These are phyloP conservation scores for Phlyctochytrium arcticum DNA, from an alignment of 192 early-diverging fungal species.

Conservation along the genomic window DNA sequence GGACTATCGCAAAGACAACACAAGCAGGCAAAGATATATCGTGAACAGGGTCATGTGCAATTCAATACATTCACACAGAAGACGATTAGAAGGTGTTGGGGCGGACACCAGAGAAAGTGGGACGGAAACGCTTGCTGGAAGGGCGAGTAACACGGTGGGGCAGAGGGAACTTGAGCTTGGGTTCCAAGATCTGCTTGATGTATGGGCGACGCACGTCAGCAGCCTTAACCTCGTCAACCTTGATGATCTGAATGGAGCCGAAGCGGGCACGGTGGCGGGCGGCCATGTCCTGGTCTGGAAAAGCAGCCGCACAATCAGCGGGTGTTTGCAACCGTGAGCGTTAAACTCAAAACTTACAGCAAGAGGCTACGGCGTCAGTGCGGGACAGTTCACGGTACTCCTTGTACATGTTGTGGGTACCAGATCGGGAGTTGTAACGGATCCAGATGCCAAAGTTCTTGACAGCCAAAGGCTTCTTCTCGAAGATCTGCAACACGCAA, in stretches of 20 bases:
- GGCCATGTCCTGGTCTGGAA: slow-evolving; percentile 97
- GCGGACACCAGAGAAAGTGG: slow-evolving; percentile 86
- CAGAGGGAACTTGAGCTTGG: slow-evolving; percentile 93
- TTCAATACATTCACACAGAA: neutral
- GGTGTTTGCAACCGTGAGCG: neutral
- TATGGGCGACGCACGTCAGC: slow-evolving; percentile 93
- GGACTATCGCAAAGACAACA: neutral
- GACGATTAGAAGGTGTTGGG: slow-evolving; percentile 83
- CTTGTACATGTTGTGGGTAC: slow-evolving; percentile 99
- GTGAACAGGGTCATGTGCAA: too few species aligned
- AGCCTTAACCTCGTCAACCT: slow-evolving; percentile 86
- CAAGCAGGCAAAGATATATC: neutral
- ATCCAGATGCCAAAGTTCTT: slow-evolving; percentile 99
- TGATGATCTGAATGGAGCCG: slow-evolving; percentile 98
- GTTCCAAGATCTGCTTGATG: slow-evolving; percentile 92
- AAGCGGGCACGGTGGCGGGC: slow-evolving; percentile 98
- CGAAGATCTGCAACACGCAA: slow-evolving; percentile 68
- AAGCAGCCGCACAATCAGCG: neutral
- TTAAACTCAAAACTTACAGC: slow-evolving; percentile 47
- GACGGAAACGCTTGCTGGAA: slow-evolving; percentile 75
- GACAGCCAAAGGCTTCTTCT: slow-evolving; percentile 84
- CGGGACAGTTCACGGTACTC: slow-evolving; percentile 98
- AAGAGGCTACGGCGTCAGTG: slow-evolving; percentile 48
- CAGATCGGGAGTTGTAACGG: slow-evolving; percentile 98
- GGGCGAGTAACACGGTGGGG: slow-evolving; percentile 90